These are phyloP conservation scores for Hylodesmum podocarpum DNA, from an alignment of 306 rosid genomes.

Conservation along the genomic window DNA sequence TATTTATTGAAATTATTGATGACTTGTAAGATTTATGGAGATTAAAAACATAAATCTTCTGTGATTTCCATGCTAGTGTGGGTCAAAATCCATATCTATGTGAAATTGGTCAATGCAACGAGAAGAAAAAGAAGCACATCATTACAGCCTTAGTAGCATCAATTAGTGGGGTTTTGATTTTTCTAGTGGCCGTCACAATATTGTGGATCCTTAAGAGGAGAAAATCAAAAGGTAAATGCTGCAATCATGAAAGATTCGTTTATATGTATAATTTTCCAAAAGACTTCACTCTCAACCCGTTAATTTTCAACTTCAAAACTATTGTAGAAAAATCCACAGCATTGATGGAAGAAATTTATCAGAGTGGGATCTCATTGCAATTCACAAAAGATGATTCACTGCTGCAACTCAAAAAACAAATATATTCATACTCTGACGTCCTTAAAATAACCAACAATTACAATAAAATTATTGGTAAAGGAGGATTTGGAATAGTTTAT, in stretches of 20 bases:
- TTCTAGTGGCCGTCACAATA: conserved; percentile 11
- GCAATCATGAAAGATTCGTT: not conserved
- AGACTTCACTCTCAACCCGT: not conserved
- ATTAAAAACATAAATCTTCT: not conserved
- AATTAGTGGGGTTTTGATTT: conserved; percentile 31
- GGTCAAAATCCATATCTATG: conserved; percentile 42
- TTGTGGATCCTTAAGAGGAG: conserved; percentile 15
- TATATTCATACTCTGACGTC: conserved; percentile 37
- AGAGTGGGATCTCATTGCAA: not conserved
- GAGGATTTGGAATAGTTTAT: conserved; percentile 52
- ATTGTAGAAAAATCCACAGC: not conserved
- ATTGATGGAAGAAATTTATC: not conserved
- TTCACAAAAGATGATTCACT: not conserved
- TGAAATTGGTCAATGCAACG: conserved; percentile 17
- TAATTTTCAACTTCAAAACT: not conserved
- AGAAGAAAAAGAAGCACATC: not conserved
- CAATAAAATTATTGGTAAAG: conserved; percentile 35
- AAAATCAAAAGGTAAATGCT: conserved; percentile 15
- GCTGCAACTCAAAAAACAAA: not conserved
- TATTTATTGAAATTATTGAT: not conserved
- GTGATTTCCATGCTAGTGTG: conserved; percentile 31
- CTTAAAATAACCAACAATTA: conserved; percentile 43
- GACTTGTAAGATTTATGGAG: not conserved
- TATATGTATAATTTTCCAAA: not conserved
- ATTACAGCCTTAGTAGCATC: conserved; percentile 6